A percentile compares a stretch with the other conserved stretches of the same genome.
phyloP scores from a whole-genome alignment of 257 asterid species.

The Jasminum sambac region DNA sequence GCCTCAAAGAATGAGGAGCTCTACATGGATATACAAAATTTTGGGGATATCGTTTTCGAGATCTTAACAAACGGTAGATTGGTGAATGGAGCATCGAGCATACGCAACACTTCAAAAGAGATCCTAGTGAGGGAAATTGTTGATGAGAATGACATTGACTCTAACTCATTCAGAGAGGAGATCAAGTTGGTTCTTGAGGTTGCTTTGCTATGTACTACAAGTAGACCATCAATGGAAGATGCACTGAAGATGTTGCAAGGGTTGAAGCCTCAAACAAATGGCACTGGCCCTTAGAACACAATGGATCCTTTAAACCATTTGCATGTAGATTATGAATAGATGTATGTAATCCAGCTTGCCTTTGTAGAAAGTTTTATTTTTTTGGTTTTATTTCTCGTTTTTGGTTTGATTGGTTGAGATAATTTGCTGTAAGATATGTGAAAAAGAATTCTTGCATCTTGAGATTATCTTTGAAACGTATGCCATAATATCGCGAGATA shows the following conservation, averaged over 20 bases:
- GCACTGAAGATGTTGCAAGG: slow-evolving; percentile 50
- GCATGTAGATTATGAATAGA: slow-evolving; percentile 19
- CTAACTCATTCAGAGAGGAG: slow-evolving; percentile 40
- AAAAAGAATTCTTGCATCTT: slow-evolving; percentile 4
- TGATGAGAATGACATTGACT: slow-evolving; percentile 40
- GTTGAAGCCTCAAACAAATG: slow-evolving; percentile 32
- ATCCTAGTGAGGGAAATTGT: slow-evolving; percentile 53
- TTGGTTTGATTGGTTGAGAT: slow-evolving; percentile 25
- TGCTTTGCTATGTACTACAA: slow-evolving; percentile 64
- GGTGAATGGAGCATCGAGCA: slow-evolving; percentile 34
- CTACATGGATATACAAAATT: slow-evolving; percentile 59
- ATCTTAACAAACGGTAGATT: slow-evolving; percentile 56
- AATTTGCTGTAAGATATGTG: slow-evolving; percentile 29
- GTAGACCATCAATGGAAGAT: slow-evolving; percentile 73
- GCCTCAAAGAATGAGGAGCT: slow-evolving; percentile 55
- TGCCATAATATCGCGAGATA: no score
- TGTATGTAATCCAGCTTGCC: slow-evolving; percentile 19
- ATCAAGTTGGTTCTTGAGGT: slow-evolving; percentile 55
- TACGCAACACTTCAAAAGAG: slow-evolving; percentile 37
- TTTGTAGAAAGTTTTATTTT: background rate
- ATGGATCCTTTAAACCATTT: background rate
- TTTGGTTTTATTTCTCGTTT: no score
- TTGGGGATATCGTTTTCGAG: slow-evolving; percentile 70
- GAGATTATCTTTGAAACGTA: no score
- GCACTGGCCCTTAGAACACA: slow-evolving; percentile 7